phyloP scores from a whole-genome alignment of 805 yeast species.

The Spathaspora passalidarum region DNA sequence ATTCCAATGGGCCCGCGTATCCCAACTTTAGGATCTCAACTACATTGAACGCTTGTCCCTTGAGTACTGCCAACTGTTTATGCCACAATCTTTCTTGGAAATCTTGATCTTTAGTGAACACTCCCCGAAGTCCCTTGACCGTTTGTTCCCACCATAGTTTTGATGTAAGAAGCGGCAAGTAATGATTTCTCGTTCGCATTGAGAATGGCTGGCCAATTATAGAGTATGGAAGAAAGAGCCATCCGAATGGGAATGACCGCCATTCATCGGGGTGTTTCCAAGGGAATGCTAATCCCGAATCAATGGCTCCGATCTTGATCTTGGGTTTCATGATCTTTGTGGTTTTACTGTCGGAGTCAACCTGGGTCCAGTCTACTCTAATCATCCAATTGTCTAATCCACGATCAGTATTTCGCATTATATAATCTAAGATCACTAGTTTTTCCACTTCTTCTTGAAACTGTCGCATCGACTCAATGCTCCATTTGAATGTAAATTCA shows the following conservation, averaged over 20 bases:
- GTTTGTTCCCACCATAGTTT: conserved; percentile 71
- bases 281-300: conserved; percentile 71
- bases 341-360: conserved; percentile 9
- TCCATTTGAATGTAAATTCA: conserved; percentile 48
- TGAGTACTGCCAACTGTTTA: conserved; percentile 65
- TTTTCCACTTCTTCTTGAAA: conserved; percentile 65
- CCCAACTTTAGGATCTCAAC: conserved; percentile 59
- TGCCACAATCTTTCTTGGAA: conserved; percentile 66
- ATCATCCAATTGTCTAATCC: conserved; percentile 82
- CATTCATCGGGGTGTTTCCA: conserved; percentile 84
- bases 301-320: conserved; percentile 66
- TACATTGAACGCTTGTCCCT: conserved; percentile 77
- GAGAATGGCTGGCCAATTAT: conserved; percentile 69
- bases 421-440: conserved; percentile 65
- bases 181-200: conserved; percentile 50
- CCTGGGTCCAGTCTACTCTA: conserved; percentile 42
- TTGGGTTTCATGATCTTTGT: conserved; percentile 25
- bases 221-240: conserved; percentile 65
- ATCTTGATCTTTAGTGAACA: conserved; percentile 56
- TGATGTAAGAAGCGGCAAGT: conserved; percentile 56
- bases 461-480: conserved; percentile 42
- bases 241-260: conserved; percentile 77
- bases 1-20: conserved; percentile 64
- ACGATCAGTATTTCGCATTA: conserved; percentile 73
- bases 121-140: conserved; percentile 40